phyloP scores from a whole-genome alignment of 208 protist species.

The Phytomonas francai region DNA sequence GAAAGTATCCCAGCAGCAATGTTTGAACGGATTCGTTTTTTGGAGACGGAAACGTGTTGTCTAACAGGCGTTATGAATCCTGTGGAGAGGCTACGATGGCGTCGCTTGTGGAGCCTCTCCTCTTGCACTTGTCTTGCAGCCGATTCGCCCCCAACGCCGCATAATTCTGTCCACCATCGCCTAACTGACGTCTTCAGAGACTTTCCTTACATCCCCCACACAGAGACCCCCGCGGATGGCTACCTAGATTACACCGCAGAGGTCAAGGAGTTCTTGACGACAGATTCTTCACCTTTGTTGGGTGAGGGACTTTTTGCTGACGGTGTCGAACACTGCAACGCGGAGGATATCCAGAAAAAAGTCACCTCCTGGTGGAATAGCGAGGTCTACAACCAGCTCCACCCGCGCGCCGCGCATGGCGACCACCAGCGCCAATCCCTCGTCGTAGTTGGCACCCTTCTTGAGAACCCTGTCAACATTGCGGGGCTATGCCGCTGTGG shows the following conservation, averaged over 20 bases:
- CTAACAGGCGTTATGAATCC: conserved; percentile 54
- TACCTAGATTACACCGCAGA: conserved; percentile 79
- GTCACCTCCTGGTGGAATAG: conserved; percentile 78
- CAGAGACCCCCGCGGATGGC: conserved; percentile 28
- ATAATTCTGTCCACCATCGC: conserved; percentile 11
- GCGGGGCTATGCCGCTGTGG: conserved; percentile 84
- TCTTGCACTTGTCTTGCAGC: neutral
- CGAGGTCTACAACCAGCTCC: conserved; percentile 86
- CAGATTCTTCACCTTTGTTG: conserved; percentile 15
- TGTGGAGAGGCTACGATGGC: conserved; percentile 60
- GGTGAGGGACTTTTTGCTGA: neutral
- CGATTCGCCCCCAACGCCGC: conserved; percentile 3
- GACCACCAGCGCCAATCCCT: conserved; percentile 41
- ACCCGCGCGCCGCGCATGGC: conserved; percentile 58
- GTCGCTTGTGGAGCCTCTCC: conserved; percentile 6
- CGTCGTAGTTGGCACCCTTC: conserved; percentile 74
- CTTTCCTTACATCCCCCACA: conserved; percentile 70
- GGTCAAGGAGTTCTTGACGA: conserved; percentile 38
- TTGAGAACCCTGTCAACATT: conserved; percentile 88
- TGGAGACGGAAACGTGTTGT: conserved; percentile 62
- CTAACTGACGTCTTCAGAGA: conserved; percentile 31
- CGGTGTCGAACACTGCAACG: neutral
- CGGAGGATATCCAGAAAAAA: conserved; percentile 79
- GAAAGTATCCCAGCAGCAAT: conserved; percentile 70
- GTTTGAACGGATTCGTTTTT: conserved; percentile 76